phyloP scores from a whole-genome alignment of 768 basidiomycete genomes.

The Rubroboletus satanas region DNA sequence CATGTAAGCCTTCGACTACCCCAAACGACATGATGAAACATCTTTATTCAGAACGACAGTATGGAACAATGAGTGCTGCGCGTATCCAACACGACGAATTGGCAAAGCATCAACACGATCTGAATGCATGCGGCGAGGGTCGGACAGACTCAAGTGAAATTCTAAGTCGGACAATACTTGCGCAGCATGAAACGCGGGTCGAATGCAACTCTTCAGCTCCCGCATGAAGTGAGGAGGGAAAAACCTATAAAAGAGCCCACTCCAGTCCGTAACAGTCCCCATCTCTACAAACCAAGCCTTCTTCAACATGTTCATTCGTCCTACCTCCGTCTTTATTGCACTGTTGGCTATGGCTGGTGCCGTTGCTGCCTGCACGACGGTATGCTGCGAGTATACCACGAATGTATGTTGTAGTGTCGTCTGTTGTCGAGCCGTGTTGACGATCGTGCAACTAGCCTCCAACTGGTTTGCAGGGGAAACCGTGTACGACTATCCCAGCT shows the following conservation, averaged over 20 bases:
- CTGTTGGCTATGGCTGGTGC: background rate
- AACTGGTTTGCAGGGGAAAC: background rate
- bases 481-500: background rate
- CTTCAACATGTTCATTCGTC: slow-evolving; percentile 5
- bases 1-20: slow-evolving; percentile 22
- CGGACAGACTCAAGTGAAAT: too few species aligned
- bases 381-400: background rate
- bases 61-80: too few species aligned
- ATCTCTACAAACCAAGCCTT: background rate
- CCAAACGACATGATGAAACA: too few species aligned
- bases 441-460: background rate
- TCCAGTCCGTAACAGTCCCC: background rate
- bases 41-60: too few species aligned
- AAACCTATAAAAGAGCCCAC: background rate
- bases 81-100: too few species aligned
- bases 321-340: background rate
- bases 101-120: too few species aligned
- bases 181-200: too few species aligned
- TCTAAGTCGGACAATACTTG: too few species aligned
- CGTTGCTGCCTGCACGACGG: background rate
- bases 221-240: too few species aligned
- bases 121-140: too few species aligned
- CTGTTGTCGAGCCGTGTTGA: background rate
- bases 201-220: too few species aligned
- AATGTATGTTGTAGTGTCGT: background rate